Conservation (phyloP, 2,329 filamentous ascomycete genomes). For the Calonectria honghensis region DNA sequence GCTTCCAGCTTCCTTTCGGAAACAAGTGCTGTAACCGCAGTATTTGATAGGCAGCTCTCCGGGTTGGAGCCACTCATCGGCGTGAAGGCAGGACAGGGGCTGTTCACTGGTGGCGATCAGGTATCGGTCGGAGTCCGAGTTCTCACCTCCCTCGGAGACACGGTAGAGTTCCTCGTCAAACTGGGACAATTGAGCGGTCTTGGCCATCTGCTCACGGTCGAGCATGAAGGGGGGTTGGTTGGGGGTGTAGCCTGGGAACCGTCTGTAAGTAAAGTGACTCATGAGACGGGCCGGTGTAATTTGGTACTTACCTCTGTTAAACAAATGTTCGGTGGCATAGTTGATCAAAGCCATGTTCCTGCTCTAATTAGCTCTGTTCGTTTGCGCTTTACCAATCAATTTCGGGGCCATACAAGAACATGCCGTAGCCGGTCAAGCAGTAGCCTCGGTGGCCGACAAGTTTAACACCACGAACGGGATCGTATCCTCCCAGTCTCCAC, state of each 20-base stretch:
- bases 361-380: constrained; percentile 42
- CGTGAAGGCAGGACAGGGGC: constrained; percentile 93
- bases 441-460: constrained; percentile 96
- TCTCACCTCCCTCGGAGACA: constrained; percentile 89
- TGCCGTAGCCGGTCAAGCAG: constrained; percentile 91
- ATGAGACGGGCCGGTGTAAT: not conserved
- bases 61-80: constrained; percentile 92
- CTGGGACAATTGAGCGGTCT: constrained; percentile 96
- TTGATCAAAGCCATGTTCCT: constrained; percentile 92
- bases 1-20: constrained; percentile 94
- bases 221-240: constrained; percentile 95
- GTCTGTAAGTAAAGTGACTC: constrained; percentile 31
- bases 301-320: constrained; percentile 50
- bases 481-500: constrained; percentile 90
- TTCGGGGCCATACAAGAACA: constrained; percentile 76
- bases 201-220: constrained; percentile 96
- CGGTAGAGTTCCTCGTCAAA: constrained; percentile 99
- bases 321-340: constrained; percentile 93
- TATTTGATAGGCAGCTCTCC: constrained; percentile 92
- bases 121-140: constrained; percentile 91
- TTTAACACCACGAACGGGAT: constrained; percentile 94
- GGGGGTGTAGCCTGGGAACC: constrained; percentile 80
- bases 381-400: not conserved
- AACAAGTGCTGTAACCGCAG: constrained; percentile 91
- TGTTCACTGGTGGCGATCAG: constrained; percentile 90